phyloP scores from a whole-genome alignment of 2,329 filamentous ascomycete genomes.

The Neocatenulostroma microsporum region DNA sequence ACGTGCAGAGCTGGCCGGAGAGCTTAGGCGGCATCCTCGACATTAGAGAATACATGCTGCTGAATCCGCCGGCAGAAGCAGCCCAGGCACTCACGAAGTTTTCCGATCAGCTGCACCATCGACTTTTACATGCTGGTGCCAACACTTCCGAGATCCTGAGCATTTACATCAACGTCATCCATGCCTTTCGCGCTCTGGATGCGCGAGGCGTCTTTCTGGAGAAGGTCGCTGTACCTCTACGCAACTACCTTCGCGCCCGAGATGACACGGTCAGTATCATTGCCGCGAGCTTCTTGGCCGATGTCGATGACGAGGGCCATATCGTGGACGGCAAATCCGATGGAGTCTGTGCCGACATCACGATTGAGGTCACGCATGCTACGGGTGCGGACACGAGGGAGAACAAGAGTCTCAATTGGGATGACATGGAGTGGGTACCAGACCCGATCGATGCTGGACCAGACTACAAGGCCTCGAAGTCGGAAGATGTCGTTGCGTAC shows the following conservation, averaged over 20 bases:
- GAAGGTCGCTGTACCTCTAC: conserved; percentile 63
- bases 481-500: conserved; percentile 84
- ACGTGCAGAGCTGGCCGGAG: conserved; percentile 66
- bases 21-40: conserved; percentile 67
- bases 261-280: conserved; percentile 73
- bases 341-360: conserved; percentile 55
- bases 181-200: conserved; percentile 66
- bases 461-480: conserved; percentile 79
- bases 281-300: conserved; percentile 63
- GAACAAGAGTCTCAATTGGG: conserved; percentile 69
- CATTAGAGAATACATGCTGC: conserved; percentile 56
- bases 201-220: conserved; percentile 70
- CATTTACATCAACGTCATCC: conserved; percentile 72
- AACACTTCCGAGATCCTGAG: conserved; percentile 69
- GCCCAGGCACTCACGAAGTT: conserved; percentile 64
- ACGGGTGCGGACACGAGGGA: conserved; percentile 43
- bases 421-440: conserved; percentile 88
- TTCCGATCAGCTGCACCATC: conserved; percentile 54
- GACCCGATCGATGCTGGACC: conserved; percentile 88
- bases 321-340: conserved; percentile 39
- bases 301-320: conserved; percentile 41
- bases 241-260: conserved; percentile 66
- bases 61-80: conserved; percentile 61
- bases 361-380: conserved; percentile 55
- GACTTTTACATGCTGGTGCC: conserved; percentile 65